A percentile compares a stretch with the other conserved stretches of the same genome.
Conservation (phyloP, 2,329 filamentous ascomycete species). For the Proliferodiscus dingleyae region DNA sequence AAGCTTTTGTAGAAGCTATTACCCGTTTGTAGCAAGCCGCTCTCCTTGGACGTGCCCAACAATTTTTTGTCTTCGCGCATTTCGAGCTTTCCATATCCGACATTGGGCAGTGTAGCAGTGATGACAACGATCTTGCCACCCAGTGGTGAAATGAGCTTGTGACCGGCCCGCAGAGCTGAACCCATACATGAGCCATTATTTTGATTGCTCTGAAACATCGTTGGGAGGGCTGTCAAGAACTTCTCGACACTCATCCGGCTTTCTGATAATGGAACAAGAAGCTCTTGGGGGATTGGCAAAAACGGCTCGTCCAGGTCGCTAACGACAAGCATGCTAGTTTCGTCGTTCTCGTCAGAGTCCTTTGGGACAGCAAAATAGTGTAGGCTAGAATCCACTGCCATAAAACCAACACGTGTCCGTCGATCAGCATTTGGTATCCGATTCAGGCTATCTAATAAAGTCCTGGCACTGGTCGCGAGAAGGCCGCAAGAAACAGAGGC, state of each 20-base stretch:
- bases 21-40: slow-evolving; percentile 76
- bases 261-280: slow-evolving; percentile 84
- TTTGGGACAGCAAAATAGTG: slow-evolving; percentile 95
- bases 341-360: slow-evolving; percentile 76
- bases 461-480: slow-evolving; percentile 84
- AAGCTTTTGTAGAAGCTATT: slow-evolving; percentile 99
- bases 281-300: slow-evolving; percentile 85
- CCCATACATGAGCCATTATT: slow-evolving; percentile 91
- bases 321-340: slow-evolving; percentile 88
- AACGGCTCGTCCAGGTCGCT: slow-evolving; percentile 96
- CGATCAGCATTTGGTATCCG: slow-evolving; percentile 97
- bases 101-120: slow-evolving; percentile 82
- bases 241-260: slow-evolving; percentile 86
- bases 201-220: slow-evolving; percentile 95
- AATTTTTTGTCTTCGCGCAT: slow-evolving; percentile 96
- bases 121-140: slow-evolving; percentile 94
- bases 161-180: slow-evolving; percentile 83
- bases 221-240: slow-evolving; percentile 84
- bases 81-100: slow-evolving; percentile 84
- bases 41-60: slow-evolving; percentile 90
- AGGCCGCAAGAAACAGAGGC: slow-evolving; percentile 85
- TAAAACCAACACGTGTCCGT: slow-evolving; percentile 86
- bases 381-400: slow-evolving; percentile 89
- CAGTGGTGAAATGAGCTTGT: slow-evolving; percentile 91
- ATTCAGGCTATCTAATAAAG: slow-evolving; percentile 90